Evolutionary conservation across 768 basidiomycete genomes (phyloP).

Genomic region (Sistotremastrum suecicum): DNA sequence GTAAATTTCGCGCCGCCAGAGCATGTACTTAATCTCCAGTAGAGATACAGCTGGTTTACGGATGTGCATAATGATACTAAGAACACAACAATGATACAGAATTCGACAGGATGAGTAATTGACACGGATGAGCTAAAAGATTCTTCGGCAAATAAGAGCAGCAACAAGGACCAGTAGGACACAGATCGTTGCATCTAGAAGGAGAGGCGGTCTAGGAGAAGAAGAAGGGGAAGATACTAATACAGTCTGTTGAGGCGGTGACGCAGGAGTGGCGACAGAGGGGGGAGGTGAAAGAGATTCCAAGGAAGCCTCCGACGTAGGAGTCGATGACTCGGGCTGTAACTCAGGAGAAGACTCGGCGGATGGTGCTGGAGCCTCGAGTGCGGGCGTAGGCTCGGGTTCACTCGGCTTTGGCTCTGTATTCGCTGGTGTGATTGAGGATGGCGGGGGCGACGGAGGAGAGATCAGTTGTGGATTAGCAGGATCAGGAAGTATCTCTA

Average conservation of each 20-base stretch:
- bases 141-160: constrained; percentile 51
- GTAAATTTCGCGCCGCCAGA: no score
- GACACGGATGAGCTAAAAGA: constrained; percentile 16
- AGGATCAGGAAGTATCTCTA: constrained; percentile 60
- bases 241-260: no score
- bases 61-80: no score
- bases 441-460: constrained; percentile 9
- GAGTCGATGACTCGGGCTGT: no score
- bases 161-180: constrained; percentile 54
- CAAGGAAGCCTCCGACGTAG: no score
- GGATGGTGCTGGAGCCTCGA: no score
- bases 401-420: not conserved
- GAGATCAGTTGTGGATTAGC: constrained; percentile 6
- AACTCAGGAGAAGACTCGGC: no score
- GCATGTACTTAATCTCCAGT: no score
- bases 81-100: no score
- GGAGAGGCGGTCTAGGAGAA: constrained; percentile 34
- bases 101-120: no score
- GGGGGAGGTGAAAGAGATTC: constrained; percentile 7
- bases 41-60: no score
- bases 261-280: constrained; percentile 7
- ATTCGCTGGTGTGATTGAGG: not conserved
- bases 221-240: not conserved
- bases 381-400: not conserved
- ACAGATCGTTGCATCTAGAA: constrained; percentile 64